Conservation (phyloP, 495 filamentous ascomycete genomes). For the Neurospora tetraspora region DNA sequence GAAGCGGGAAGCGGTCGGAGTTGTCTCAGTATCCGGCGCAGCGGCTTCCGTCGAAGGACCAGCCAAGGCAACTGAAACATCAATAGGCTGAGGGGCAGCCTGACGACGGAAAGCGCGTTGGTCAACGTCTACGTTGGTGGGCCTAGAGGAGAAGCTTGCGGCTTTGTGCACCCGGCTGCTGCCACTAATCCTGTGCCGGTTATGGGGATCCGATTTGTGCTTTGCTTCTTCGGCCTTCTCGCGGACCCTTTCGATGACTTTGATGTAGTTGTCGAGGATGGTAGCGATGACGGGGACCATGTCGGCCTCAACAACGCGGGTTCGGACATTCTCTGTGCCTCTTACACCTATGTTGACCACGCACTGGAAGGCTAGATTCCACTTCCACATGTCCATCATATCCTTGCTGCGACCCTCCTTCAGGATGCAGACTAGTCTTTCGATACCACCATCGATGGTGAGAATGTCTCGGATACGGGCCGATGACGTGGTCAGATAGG, state of each 20-base stretch:
- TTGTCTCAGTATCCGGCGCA: conserved; percentile 38
- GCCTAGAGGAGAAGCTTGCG: conserved; percentile 38
- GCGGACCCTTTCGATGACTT: conserved; percentile 82
- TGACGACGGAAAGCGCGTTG: conserved; percentile 37
- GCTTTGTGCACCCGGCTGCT: conserved; percentile 36
- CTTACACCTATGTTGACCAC: conserved; percentile 97
- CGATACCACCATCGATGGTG: conserved; percentile 95
- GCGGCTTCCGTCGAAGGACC: conserved; percentile 33
- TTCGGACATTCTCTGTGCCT: conserved; percentile 85
- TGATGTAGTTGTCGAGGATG: conserved; percentile 97
- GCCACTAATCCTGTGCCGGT: conserved; percentile 34
- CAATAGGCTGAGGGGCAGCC: conserved; percentile 34
- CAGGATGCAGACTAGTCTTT: conserved; percentile 90
- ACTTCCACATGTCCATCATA: conserved; percentile 99
- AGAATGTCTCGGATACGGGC: conserved; percentile 95
- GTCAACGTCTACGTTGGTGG: conserved; percentile 35
- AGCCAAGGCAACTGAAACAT: conserved; percentile 36
- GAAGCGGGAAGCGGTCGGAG: conserved; percentile 54
- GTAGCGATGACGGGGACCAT: conserved; percentile 99
- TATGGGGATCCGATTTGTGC: conserved; percentile 33
- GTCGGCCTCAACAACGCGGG: conserved; percentile 92
- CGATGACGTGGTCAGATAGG: conserved; percentile 96
- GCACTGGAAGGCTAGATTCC: conserved; percentile 97
- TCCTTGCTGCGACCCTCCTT: conserved; percentile 94
- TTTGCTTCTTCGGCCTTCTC: conserved; percentile 69